Evolutionary conservation across 2,329 filamentous ascomycete genomes (phyloP), one percentile per base, ranked within the genome.

Genomic region (Xylariaceae sp.): DNA sequence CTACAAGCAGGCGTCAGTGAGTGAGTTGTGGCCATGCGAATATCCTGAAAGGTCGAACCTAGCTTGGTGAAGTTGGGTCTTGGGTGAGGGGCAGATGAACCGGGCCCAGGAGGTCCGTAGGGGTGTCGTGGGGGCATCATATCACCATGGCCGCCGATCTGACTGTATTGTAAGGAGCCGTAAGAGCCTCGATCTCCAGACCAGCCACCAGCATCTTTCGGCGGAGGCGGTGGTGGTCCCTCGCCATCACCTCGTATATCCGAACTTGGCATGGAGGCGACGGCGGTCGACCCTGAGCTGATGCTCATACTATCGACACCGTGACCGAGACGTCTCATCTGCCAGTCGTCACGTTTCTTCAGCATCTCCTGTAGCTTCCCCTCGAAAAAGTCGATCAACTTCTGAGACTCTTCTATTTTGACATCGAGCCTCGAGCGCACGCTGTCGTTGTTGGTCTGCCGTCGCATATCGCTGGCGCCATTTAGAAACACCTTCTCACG

Each of bases 381-480:
- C 79, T 98, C 92, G 65, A 99, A 89, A 78, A 98, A 99, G 74
- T 93, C 87, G 69, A 99, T 91, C 75, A 98, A 98, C 69, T 92
- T 86, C 66, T 91, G 87, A 65, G 91, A 92, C 77, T 98, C 94
- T 73, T 93, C 90, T 77, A 99, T 96, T 78, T 97, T 92, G 62
- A 88, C 90, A 73, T 98, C 94, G 74, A 96, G 87, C 71, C 92
- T 87, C 68, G 93, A 93, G 72, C 92, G 89, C 64, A 98, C 94
- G 61, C 87, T 85, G 67, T 93, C 90, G 76, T 99, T 99, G 79
- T 92, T 91, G 68, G 94, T 97, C 75, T 95, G 93, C 78, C 93
- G 89, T 77, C 92, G 90, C 93, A 99, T 96, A 69, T 90, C 87
- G 78, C 91, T 95, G 67, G 94, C 94, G 70, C 92, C 94, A 76